phyloP scores from a whole-genome alignment of 192 early-diverging fungal genomes.

The Mortierella claussenii region DNA sequence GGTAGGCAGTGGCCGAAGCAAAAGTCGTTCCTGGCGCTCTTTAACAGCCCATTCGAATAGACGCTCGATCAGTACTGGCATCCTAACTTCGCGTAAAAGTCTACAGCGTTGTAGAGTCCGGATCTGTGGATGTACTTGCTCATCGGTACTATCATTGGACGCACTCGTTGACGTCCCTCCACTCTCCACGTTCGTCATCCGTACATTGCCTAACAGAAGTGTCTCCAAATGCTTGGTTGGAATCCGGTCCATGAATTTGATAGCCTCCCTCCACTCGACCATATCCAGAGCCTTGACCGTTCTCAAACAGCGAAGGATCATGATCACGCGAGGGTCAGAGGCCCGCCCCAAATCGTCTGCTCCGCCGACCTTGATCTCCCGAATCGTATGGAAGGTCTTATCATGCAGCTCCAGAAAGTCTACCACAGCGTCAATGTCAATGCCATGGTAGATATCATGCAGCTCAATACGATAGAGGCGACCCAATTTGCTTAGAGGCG shows the following conservation, averaged over 20 bases:
- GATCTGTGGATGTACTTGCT: slow-evolving; percentile 27
- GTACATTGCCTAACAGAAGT: slow-evolving; percentile 31
- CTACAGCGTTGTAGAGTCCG: slow-evolving; percentile 22
- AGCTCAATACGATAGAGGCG: slow-evolving; percentile 26
- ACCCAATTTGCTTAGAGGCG: slow-evolving; percentile 8
- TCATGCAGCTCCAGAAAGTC: slow-evolving; percentile 28
- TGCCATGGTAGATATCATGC: slow-evolving; percentile 23
- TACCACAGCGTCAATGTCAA: slow-evolving; percentile 32
- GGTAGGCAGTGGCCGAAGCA: not conserved
- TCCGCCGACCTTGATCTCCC: slow-evolving; percentile 43
- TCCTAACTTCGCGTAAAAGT: slow-evolving; percentile 22
- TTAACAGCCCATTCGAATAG: slow-evolving; percentile 38
- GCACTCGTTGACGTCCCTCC: not conserved
- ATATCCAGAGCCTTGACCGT: slow-evolving; percentile 34
- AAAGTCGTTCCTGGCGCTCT: slow-evolving; percentile 10
- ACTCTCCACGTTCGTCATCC: slow-evolving; percentile 6
- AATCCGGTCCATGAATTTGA: slow-evolving; percentile 29
- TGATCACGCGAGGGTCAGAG: slow-evolving; percentile 18
- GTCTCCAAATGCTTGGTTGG: slow-evolving; percentile 34
- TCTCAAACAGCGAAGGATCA: slow-evolving; percentile 12
- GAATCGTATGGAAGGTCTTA: slow-evolving; percentile 19
- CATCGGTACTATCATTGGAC: not conserved
- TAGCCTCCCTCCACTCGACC: slow-evolving; percentile 44
- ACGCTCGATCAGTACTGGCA: slow-evolving; percentile 33
- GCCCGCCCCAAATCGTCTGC: slow-evolving; percentile 24